Conservation (phyloP, 2,329 filamentous ascomycete species). For the Fusarium caatingaense region DNA sequence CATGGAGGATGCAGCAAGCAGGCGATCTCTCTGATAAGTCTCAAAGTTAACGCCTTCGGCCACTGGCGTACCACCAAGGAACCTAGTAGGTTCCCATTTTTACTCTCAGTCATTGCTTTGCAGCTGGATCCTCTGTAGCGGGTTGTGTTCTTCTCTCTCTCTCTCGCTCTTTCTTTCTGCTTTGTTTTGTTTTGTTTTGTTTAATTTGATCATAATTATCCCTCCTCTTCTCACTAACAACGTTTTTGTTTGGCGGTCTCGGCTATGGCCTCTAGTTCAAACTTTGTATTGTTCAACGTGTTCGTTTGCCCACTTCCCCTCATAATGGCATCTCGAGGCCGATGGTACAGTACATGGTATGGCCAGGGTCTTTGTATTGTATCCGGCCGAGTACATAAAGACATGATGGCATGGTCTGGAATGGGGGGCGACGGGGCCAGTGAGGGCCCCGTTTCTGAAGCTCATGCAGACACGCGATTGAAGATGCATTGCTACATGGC, state of each 20-base stretch:
- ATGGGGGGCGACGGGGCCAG: constrained; percentile 37
- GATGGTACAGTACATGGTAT: constrained; percentile 12
- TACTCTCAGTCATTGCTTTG: constrained; percentile 22
- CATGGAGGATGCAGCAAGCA: constrained; percentile 58
- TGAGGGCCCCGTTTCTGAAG: constrained; percentile 37
- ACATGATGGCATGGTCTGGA: constrained; percentile 35
- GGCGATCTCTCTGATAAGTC: constrained; percentile 60
- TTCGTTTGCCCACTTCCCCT: constrained; percentile 9
- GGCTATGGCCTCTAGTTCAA: constrained; percentile 10
- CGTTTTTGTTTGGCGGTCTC: constrained; percentile 6
- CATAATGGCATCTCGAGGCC: constrained; percentile 11
- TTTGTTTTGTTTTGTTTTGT: constrained; percentile 5
- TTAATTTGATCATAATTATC: background rate
- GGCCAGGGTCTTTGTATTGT: constrained; percentile 30
- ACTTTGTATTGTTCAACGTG: constrained; percentile 15
- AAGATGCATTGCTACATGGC: constrained; percentile 42
- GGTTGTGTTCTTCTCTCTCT: constrained; percentile 12
- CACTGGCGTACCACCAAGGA: constrained; percentile 44
- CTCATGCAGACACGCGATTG: constrained; percentile 46
- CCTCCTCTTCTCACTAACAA: background rate
- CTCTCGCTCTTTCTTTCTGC: no score
- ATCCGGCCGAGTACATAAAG: constrained; percentile 26
- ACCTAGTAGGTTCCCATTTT: constrained; percentile 42
- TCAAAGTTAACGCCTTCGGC: constrained; percentile 48
- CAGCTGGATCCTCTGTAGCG: constrained; percentile 29